Evolutionary conservation across 1,139 yeast genomes (phyloP), one percentile per base, ranked within the genome.

Genomic region (Blastobotrys capitulatus): DNA sequence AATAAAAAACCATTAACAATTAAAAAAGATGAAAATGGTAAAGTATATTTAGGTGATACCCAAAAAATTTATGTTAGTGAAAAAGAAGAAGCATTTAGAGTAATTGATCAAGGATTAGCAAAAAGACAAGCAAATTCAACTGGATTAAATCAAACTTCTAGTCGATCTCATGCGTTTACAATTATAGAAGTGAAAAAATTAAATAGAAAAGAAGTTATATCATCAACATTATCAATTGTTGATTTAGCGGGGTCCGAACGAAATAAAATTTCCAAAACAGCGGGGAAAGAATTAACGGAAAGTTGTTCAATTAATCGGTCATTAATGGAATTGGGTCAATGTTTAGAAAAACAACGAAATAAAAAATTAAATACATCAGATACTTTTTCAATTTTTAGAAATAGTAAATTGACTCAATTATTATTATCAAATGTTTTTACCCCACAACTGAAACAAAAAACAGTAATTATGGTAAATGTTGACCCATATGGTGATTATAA

Each of bases 401-500:
- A 75, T 19, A 72, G 75, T 40, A 76, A 75, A 53, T 62, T 77
- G 16, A 74, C 78, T 2, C 72, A 78, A 54, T 56, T 78, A 22
- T 63, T 77, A 3, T 65, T 77, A 38, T 66, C 75, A 35, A 78
- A 76, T 56, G 69, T 72, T 44, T 70, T 73, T 42, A 69, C 68
- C 26, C 61, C 64, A 39, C 54, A 59, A 19, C 62, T 68, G 42
- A 51, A 67, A 66, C 50, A 62, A 44, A 55, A 56, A 36, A 55
- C 65, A 2, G 58, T 55, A 1, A 55, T 67, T 38, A 57, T 83
- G 26, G 76, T 83, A 37, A 84, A 83, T 44, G 68, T 83, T 48
- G 89, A 84, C 59, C 86, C 87, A 0, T 77, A 76, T 55, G 85
- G 84, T 22, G 69, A 66, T 48, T 79, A 80, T 26, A 82, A 83